Percentiles rank a stretch among this genome's conserved stretches.
Conservation (phyloP, 1,284 basidiomycete species). For the Ustilago nuda region DNA sequence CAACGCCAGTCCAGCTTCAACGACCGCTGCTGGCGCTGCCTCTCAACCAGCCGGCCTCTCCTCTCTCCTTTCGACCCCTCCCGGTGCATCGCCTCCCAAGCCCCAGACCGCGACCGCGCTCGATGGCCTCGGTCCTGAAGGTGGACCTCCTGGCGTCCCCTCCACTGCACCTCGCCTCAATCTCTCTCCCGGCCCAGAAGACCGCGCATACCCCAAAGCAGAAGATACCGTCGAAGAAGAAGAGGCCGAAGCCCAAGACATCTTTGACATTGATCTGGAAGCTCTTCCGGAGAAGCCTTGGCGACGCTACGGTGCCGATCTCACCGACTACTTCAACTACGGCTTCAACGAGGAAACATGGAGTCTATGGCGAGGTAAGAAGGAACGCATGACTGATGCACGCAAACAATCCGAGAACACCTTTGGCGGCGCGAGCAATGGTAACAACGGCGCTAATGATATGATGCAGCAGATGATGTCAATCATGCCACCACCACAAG, state of each 20-base stretch:
- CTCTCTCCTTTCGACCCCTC: neutral
- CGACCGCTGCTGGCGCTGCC: conserved; percentile 16
- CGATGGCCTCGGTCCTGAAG: conserved; percentile 39
- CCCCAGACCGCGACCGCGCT: neutral
- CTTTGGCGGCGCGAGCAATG: conserved; percentile 12
- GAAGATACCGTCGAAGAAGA: conserved; percentile 67
- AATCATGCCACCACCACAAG: conserved; percentile 52
- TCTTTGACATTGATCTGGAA: conserved; percentile 87
- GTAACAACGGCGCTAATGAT: conserved; percentile 14
- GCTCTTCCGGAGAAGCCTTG: conserved; percentile 85
- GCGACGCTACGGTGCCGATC: conserved; percentile 89
- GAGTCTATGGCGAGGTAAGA: conserved; percentile 88
- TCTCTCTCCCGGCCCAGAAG: conserved; percentile 51
- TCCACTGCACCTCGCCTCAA: conserved; percentile 55
- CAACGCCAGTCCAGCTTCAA: conserved; percentile 34
- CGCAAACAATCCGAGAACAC: conserved; percentile 73
- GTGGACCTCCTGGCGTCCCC: conserved; percentile 62
- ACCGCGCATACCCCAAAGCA: conserved; percentile 62
- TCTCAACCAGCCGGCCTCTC: conserved; percentile 17
- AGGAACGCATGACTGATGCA: conserved; percentile 82
- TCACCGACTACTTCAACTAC: conserved; percentile 99
- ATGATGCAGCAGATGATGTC: conserved; percentile 50
- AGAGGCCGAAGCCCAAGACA: conserved; percentile 69
- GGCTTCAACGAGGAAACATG: conserved; percentile 97
- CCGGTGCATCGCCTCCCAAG: conserved; percentile 22